Evolutionary conservation across 352 stramenopile species (phyloP).

Genomic region (Pythium brassicae): DNA sequence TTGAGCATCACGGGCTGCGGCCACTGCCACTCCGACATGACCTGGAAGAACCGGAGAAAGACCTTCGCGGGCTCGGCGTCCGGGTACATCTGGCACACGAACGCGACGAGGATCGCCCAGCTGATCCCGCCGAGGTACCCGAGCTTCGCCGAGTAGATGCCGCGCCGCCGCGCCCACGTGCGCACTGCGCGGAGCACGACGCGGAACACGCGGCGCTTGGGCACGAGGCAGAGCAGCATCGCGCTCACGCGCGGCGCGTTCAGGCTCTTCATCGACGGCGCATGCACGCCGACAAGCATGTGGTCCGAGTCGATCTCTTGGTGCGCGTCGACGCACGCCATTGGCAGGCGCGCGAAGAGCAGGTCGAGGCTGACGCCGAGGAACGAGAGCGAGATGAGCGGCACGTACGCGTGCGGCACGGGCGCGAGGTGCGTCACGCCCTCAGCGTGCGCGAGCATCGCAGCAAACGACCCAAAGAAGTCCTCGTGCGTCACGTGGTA

Average conservation of each 20-base stretch:
- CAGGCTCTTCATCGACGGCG: constrained; percentile 92
- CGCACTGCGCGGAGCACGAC: constrained; percentile 72
- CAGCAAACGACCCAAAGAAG: constrained; percentile 82
- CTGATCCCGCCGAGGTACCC: constrained; percentile 98
- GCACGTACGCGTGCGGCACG: constrained; percentile 89
- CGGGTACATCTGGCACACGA: constrained; percentile 90
- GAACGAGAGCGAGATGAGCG: constrained; percentile 89
- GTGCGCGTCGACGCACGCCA: constrained; percentile 54
- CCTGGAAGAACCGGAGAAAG: constrained; percentile 82
- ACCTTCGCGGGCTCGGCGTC: constrained; percentile 63
- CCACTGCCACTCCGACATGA: constrained; percentile 83
- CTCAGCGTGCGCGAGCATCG: constrained; percentile 51
- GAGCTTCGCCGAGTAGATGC: constrained; percentile 96
- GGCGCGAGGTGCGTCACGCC: constrained; percentile 74
- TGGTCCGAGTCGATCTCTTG: constrained; percentile 85
- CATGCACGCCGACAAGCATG: constrained; percentile 91
- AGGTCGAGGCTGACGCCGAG: constrained; percentile 89
- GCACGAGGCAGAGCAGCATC: constrained; percentile 91
- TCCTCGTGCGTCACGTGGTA: constrained; percentile 81
- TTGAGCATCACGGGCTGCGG: constrained; percentile 80
- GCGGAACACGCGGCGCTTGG: constrained; percentile 86
- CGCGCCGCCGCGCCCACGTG: constrained; percentile 79
- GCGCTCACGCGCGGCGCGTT: constrained; percentile 95
- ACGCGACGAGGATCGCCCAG: constrained; percentile 96
- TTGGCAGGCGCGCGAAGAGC: constrained; percentile 82